Percentiles rank a stretch among this genome's conserved stretches.
These are phyloP conservation scores for Nothophoma quercina DNA, from an alignment of 2,329 filamentous ascomycete genomes.

Conservation along the genomic window DNA sequence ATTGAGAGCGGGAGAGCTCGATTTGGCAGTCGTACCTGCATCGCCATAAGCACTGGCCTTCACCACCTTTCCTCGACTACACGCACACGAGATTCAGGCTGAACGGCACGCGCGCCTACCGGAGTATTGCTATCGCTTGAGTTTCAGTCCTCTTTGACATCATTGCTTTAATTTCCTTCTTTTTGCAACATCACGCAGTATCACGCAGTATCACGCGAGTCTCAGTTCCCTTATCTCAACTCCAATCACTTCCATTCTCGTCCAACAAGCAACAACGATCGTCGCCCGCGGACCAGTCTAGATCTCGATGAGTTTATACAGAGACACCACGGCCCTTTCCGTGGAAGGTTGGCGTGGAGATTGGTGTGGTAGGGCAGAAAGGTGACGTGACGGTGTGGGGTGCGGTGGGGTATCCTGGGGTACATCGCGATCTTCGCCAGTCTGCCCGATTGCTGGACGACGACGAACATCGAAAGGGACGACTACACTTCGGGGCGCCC, in stretches of 20 bases:
- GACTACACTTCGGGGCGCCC: neutral
- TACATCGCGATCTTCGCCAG: neutral
- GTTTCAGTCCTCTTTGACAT: neutral
- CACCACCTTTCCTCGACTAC: too few relatives aligned
- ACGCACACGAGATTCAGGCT: too few relatives aligned
- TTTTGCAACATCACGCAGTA: neutral
- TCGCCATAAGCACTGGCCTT: too few relatives aligned
- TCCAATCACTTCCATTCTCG: neutral
- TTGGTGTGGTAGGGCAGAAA: neutral
- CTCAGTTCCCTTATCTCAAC: neutral
- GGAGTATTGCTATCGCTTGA: too few relatives aligned
- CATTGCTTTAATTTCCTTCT: neutral
- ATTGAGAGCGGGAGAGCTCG: neutral
- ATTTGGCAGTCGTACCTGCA: neutral
- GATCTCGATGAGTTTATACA: constrained; percentile 1
- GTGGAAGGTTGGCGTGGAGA: too few relatives aligned
- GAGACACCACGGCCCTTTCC: constrained; percentile 2
- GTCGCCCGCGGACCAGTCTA: neutral
- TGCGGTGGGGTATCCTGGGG: constrained; percentile 14
- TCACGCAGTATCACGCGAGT: neutral
- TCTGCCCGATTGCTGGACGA: neutral
- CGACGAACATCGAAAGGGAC: neutral
- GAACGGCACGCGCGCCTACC: too few relatives aligned
- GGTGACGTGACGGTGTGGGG: constrained; percentile 13
- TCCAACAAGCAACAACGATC: neutral